Evolutionary conservation across 352 stramenopile genomes (phyloP), one percentile per base, ranked within the genome.

Genomic region (Sclerospora graminicola): DNA sequence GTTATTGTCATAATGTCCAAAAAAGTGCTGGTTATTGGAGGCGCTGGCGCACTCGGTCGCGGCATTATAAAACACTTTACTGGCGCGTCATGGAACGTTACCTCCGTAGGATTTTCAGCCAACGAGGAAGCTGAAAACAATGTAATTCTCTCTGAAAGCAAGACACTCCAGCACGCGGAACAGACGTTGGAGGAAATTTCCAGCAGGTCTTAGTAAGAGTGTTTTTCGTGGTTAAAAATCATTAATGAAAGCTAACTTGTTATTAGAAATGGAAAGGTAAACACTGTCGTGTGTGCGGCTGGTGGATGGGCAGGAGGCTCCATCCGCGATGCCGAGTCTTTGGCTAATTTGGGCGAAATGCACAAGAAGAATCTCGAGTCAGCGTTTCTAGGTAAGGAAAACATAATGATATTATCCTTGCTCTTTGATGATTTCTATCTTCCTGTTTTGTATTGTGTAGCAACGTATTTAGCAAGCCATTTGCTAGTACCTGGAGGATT

Each of bases 321-420:
- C 21, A 26, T 26, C 21, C 21, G 21, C 21, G 68, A 84, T 29
- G 44, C 49, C 8, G 68, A 85, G 11, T 61, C 77, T 24, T 66
- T 89, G n/a, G 41, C 57, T 4, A 84, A 83, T 41, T 38, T 89
- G 15, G 45, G 63, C 1, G 60, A 85, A 24, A 86, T 92, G 74
- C 69, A 87, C 42, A 38, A 52, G 13, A 84, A 84, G 62, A 90
- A 90, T 51, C 78, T 80, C 36, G 74, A 90, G 45, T 92, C 79
- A 5, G 78, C 78, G 1, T 54, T 90, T 21, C 45, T 88, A 11
- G 69, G 75, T 87, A 43, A 16, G 66, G n/a, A n/a, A n/a, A n/a
- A 29, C 4, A 28, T 10, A 6, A 14, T 32, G 23, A 6, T 24
- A 19, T 19, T 36, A 15, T 19, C 10, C 10, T 19, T 10, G n/a